A percentile compares a stretch with the other conserved stretches of the same genome.
These are phyloP conservation scores for Aspergillus proliferans DNA, from an alignment of 2,329 filamentous ascomycete species.

Conservation along the genomic window DNA sequence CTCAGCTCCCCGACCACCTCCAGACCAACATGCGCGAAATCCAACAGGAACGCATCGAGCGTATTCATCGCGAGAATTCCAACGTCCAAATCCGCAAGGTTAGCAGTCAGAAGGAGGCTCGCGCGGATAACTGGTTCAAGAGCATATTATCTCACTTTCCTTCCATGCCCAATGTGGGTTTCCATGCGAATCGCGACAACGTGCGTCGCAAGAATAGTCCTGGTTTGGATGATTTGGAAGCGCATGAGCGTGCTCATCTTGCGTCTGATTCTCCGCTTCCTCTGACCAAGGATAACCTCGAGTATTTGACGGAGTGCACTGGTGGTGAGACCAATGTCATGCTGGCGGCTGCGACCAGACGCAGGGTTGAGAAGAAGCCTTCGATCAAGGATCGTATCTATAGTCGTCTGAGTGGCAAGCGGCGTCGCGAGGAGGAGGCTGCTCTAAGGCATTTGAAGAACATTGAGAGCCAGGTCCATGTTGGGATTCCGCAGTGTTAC, in stretches of 20 bases:
- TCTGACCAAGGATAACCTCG: too few species aligned
- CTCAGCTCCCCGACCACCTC: slow-evolving; percentile 18
- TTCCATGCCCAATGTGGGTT: background rate
- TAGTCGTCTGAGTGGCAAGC: too few species aligned
- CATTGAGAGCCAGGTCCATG: too few species aligned
- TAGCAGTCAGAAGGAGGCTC: background rate
- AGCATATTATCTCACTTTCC: background rate
- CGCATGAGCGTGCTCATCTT: background rate
- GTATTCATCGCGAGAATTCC: slow-evolving; percentile 5
- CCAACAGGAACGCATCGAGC: slow-evolving; percentile 17
- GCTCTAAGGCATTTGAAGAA: too few species aligned
- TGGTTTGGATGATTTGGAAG: background rate
- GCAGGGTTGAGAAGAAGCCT: too few species aligned
- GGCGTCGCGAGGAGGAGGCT: too few species aligned
- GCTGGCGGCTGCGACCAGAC: too few species aligned
- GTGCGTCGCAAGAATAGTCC: background rate
- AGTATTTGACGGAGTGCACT: too few species aligned
- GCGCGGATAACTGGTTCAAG: background rate
- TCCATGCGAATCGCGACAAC: background rate
- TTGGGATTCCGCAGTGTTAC: too few species aligned
- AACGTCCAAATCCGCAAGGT: background rate
- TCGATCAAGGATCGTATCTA: too few species aligned
- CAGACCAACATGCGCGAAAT: slow-evolving; percentile 22
- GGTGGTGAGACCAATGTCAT: too few species aligned
- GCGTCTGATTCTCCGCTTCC: too few species aligned